Evolutionary conservation across 805 yeast species (phyloP).

Genomic region (Sugiyamaella chiloensis): DNA sequence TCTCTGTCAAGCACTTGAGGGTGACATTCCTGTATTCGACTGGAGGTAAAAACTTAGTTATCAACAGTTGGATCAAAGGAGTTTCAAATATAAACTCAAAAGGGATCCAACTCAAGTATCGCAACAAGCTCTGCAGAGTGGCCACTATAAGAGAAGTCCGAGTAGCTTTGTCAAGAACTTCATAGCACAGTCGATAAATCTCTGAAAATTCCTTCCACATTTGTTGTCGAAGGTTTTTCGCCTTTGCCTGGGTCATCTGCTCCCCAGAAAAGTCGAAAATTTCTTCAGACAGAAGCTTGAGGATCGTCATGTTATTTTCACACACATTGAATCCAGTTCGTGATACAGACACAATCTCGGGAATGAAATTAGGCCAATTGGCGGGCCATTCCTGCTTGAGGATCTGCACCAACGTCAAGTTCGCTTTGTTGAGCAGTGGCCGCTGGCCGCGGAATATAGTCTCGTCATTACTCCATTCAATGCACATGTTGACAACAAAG

Average conservation of each 20-base stretch:
- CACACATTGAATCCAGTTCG: constrained; percentile 88
- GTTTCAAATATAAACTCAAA: constrained; percentile 86
- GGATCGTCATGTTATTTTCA: constrained; percentile 94
- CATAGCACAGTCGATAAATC: constrained; percentile 88
- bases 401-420: constrained; percentile 88
- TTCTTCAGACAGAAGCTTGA: constrained; percentile 88
- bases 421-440: constrained; percentile 87
- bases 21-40: constrained; percentile 79
- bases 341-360: constrained; percentile 84
- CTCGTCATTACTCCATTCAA: constrained; percentile 84
- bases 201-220: constrained; percentile 90
- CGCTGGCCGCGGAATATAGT: constrained; percentile 64
- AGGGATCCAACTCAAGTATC: constrained; percentile 95
- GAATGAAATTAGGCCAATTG: constrained; percentile 96
- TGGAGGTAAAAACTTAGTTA: constrained; percentile 73
- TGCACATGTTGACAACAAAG: constrained; percentile 90
- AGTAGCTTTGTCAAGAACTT: constrained; percentile 85
- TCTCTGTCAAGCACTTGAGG: constrained; percentile 90
- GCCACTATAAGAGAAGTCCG: constrained; percentile 80
- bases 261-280: constrained; percentile 94
- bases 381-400: constrained; percentile 99
- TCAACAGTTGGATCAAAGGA: constrained; percentile 64
- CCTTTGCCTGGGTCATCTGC: constrained; percentile 95
- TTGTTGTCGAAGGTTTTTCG: constrained; percentile 72
- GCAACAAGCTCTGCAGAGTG: constrained; percentile 75